Base-by-base conservation (phyloP, 331 rosid species). In the Rosa hybrid region DNA sequence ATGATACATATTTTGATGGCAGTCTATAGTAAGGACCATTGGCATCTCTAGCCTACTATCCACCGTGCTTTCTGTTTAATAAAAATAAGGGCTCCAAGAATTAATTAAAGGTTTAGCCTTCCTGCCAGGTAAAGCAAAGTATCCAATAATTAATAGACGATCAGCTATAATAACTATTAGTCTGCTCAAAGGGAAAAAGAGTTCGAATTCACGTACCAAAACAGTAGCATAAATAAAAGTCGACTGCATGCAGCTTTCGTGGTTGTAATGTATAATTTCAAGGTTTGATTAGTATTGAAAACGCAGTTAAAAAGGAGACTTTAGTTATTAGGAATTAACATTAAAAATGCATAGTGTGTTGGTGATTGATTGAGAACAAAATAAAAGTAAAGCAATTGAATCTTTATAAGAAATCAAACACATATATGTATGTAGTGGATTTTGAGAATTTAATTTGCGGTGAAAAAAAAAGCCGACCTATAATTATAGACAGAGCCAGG, bases 41-140 rank as follows among this genome's bases (percentile, higher is more conserved):
- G 45, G 45, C 1, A 56, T 56, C 63, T 20, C 23, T 62, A 62
- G 68, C 68, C 64, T 59, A 4, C 39, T 23, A 62, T 65, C 21
- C 71, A 65, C 23, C 3, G 71, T 54, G 38, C 4, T 59, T 71
- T 14, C 17, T 44, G 48, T 79, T 53, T 64, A 62, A 60, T 6
- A 18, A 7, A 48, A 21, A 7, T 8, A 54, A 7, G 23, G 3
- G 11, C 25, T 54, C 27, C 27, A n/a, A 17, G 2, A 59, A 20
- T 80, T 12, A 57, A 77, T 82, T 41, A 41, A 68, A 68, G 50
- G 3, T 18, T 68, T 68, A 41, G 42, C 82, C 77, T 53, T 77
- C 62, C 65, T 23, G 73, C 30, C 57, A 53, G 71, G 79, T 23
- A 73, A 80, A 48, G 72, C 65, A 77, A 76, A 72, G 79, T 48